These are phyloP conservation scores for Scheffersomyces spartinae DNA, from an alignment of 805 yeast genomes.

Conservation along the genomic window DNA sequence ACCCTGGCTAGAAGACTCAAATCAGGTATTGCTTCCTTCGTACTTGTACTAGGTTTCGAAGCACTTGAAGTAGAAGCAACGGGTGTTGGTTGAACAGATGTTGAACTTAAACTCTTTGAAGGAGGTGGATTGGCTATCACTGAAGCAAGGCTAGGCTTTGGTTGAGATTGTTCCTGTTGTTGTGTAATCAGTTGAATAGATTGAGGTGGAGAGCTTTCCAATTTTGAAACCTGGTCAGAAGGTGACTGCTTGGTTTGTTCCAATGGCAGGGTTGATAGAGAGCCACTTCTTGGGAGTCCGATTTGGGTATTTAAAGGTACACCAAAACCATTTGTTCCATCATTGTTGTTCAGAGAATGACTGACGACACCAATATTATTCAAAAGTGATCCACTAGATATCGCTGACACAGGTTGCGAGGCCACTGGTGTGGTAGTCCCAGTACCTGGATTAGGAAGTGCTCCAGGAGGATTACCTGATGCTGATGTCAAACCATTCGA, in stretches of 20 bases:
- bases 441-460: no score
- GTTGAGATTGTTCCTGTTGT: constrained; percentile 4
- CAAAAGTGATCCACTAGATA: no score
- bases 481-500: no score
- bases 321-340: no score
- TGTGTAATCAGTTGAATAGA: constrained; percentile 3
- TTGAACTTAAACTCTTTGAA: constrained; percentile 5
- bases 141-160: constrained; percentile 3
- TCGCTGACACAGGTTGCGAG: no score
- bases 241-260: constrained; percentile 2
- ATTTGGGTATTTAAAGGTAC: no score
- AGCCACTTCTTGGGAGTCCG: no score
- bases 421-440: no score
- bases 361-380: no score
- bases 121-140: constrained; percentile 3
- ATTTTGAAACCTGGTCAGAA: constrained; percentile 3
- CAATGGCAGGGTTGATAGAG: no score
- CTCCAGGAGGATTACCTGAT: no score
- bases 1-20: constrained; percentile 65
- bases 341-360: no score
- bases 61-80: constrained; percentile 2
- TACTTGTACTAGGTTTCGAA: constrained; percentile 7
- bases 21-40: constrained; percentile 33
- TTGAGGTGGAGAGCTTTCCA: constrained; percentile 5
- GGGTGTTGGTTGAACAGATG: constrained; percentile 2